phyloP scores from a whole-genome alignment of 2,329 filamentous ascomycete genomes.

The Fusarium acutatum region DNA sequence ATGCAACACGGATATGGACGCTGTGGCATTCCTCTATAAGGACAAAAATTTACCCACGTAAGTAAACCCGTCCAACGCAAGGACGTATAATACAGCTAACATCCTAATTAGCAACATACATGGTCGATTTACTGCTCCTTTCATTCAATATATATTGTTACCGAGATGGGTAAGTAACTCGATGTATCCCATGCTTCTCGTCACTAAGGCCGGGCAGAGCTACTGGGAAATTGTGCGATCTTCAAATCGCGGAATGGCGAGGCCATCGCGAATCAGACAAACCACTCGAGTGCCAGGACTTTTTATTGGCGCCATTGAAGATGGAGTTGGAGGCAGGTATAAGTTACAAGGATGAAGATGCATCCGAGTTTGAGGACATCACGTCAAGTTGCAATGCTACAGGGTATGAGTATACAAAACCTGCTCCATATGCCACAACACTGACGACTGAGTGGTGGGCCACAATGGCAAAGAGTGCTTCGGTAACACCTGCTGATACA shows the following conservation, averaged over 20 bases:
- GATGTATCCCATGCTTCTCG: neutral
- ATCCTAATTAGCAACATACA: neutral
- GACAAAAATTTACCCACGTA: neutral
- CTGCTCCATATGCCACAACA: neutral
- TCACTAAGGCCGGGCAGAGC: neutral
- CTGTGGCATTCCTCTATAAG: neutral
- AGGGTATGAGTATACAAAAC: neutral
- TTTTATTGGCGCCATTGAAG: neutral
- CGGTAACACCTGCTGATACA: neutral
- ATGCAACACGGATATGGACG: no score
- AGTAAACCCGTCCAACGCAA: neutral
- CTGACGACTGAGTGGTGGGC: neutral
- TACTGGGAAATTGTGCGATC: neutral
- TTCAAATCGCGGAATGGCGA: neutral
- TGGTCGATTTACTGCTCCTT: neutral
- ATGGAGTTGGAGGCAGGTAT: neutral
- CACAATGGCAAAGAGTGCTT: neutral
- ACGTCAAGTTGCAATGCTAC: neutral
- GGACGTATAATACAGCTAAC: no score
- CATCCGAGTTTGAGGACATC: neutral
- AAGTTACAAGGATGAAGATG: neutral
- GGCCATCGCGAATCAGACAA: neutral
- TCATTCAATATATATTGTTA: neutral
- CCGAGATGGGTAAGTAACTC: neutral
- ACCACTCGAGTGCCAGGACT: neutral